phyloP scores from a whole-genome alignment of 805 yeast genomes.

The Ogataea sp. region DNA sequence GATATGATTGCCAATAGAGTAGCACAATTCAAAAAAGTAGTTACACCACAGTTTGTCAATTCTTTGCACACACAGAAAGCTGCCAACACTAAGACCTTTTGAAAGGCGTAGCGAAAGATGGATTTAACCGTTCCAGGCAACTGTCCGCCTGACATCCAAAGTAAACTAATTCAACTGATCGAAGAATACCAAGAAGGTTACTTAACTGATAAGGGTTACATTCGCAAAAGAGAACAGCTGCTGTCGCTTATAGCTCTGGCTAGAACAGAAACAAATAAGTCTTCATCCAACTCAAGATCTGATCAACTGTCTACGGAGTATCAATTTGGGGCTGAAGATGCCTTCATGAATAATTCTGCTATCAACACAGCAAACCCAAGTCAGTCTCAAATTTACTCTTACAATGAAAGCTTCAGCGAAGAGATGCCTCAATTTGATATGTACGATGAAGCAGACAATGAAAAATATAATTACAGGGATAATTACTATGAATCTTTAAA shows the following conservation, averaged over 20 bases:
- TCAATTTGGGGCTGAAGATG: background rate
- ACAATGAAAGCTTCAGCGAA: conserved; percentile 1
- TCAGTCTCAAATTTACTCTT: background rate
- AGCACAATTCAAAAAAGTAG: no score
- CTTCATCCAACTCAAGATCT: background rate
- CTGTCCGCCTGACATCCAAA: conserved; percentile 27
- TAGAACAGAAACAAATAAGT: background rate
- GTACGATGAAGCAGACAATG: conserved; percentile 2
- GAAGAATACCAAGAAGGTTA: conserved; percentile 59
- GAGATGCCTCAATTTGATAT: background rate
- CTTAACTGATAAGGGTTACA: conserved; percentile 66
- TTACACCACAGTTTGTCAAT: background rate
- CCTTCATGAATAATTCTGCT: background rate
- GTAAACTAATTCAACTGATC: conserved; percentile 32
- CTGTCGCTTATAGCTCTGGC: conserved; percentile 10
- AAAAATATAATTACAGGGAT: background rate
- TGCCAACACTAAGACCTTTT: no score
- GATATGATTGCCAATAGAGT: no score
- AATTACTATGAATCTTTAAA: conserved; percentile 6
- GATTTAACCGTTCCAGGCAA: conserved; percentile 42
- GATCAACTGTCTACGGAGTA: background rate
- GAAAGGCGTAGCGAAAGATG: no score
- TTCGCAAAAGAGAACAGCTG: conserved; percentile 43
- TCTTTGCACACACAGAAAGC: no score
- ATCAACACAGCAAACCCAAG: background rate